Evolutionary conservation across 345 rosid species (phyloP).

Genomic region (Bretschneidera sinensis): DNA sequence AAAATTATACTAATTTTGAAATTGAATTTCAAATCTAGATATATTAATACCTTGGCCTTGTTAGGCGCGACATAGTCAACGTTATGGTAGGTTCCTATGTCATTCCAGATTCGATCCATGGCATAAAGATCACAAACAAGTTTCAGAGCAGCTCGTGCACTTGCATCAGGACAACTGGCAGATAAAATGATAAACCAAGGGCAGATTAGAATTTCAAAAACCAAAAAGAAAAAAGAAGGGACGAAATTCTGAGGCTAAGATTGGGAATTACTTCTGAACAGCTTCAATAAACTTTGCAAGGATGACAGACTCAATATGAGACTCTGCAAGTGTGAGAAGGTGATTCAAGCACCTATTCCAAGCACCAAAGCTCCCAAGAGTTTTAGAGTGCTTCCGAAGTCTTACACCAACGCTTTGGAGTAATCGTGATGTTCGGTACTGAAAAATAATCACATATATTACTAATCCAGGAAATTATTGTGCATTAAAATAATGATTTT

Average conservation of each 20-base stretch:
- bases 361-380: conserved; percentile 89
- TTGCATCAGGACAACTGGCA: conserved; percentile 71
- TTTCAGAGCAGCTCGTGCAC: conserved; percentile 68
- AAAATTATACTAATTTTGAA: too few species aligned
- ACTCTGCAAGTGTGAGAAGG: conserved; percentile 93
- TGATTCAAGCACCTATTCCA: conserved; percentile 99
- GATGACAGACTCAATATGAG: conserved; percentile 91
- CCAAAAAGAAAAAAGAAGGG: too few species aligned
- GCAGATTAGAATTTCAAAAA: background rate
- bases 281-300: conserved; percentile 87
- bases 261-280: conserved; percentile 60
- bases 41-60: conserved; percentile 83
- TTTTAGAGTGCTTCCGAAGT: conserved; percentile 72
- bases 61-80: conserved; percentile 97
- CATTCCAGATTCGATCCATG: conserved; percentile 87
- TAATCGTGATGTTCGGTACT: conserved; percentile 95
- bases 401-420: conserved; percentile 84
- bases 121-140: conserved; percentile 96
- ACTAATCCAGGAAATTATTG: background rate
- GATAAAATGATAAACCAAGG: background rate
- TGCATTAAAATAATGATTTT: background rate
- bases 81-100: conserved; percentile 88
- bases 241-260: conserved; percentile 1
- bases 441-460: conserved; percentile 17
- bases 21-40: too few species aligned